A percentile compares a stretch with the other conserved stretches of the same genome.
Evolutionary conservation across 129 eudicot genomes (phyloP).

Genomic region (Rutidosis leptorrhynchoides): DNA sequence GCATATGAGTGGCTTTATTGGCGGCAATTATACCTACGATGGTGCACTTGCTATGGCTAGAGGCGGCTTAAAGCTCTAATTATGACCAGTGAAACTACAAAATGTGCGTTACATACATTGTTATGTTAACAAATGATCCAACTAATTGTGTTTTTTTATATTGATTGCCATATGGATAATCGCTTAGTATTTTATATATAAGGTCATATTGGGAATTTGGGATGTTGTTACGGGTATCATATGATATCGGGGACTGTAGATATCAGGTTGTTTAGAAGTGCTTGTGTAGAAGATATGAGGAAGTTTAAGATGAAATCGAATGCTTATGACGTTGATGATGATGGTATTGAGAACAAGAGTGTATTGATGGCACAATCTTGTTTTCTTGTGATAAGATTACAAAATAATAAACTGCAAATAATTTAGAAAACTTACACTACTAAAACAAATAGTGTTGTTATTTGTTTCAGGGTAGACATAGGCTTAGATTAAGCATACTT

Average conservation of each 20-base stretch:
- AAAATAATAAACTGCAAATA: too few relatives aligned
- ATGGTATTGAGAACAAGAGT: slow-evolving; percentile 13
- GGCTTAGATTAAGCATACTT: slow-evolving; percentile 42
- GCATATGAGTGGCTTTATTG: slow-evolving; percentile 73
- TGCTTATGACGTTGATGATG: slow-evolving; percentile 28
- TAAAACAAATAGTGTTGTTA: neutral
- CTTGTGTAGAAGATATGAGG: slow-evolving; percentile 69
- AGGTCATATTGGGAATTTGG: neutral
- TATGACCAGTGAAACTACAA: neutral
- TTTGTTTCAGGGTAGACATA: slow-evolving; percentile 21
- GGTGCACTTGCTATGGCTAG: slow-evolving; percentile 67
- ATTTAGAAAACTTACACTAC: too few relatives aligned
- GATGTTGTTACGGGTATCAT: slow-evolving; percentile 48
- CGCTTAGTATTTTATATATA: neutral
- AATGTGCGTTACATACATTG: slow-evolving; percentile 7
- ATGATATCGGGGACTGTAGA: slow-evolving; percentile 87
- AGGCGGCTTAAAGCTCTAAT: slow-evolving; percentile 37
- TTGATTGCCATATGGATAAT: neutral
- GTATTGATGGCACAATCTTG: neutral
- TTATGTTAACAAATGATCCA: slow-evolving; percentile 13
- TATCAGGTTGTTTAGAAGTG: slow-evolving; percentile 62
- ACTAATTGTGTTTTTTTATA: neutral
- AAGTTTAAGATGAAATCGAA: slow-evolving; percentile 44
- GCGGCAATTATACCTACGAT: slow-evolving; percentile 52
- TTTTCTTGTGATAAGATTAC: neutral